Base-by-base conservation (phyloP, 2,329 filamentous ascomycete genomes). In the Scedosporium dehoogii region DNA sequence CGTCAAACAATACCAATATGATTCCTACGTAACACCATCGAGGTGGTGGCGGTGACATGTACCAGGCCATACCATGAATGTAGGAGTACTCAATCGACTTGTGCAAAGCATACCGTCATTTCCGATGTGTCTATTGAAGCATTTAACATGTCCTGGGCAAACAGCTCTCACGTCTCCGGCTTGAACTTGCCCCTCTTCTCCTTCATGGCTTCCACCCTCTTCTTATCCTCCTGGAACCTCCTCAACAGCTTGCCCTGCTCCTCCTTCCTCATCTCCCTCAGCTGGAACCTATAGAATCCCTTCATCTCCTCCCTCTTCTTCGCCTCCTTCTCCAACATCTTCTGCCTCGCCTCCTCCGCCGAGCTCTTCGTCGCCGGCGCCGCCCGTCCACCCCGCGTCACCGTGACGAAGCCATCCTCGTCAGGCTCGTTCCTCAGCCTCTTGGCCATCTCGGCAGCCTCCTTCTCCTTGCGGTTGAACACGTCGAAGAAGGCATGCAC, bases 371-470 rank as follows among this genome's bases (percentile, higher is more conserved):
- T 83, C 1, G 90, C 92, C 1, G 90, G 86, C n/a, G 88, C 89
- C 6, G 81, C 81, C 63, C 88, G 80, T 46, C 90, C 89, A 27
- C 92, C 92, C 62, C 90, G 83, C 1, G 87, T 89, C 25, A 99
- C 94, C 3, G 92, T 97, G 58, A 97, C 83, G 72, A 99, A 99
- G 1, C 94, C 94, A 73, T 99, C 94, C 70, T 91, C 92, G 73
- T 99, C 94, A 0, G 93, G 91, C 69, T 91, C 87, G 67, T 89
- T 88, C 64, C 90, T 85, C 65, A 88, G 78, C 62, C 83, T 78
- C 75, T 84, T 86, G 71, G 76, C 88, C 71, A 79, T 81, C 76
- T 78, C 86, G 66, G 70, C 81, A 68, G 79, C 87, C 74, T 79
- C 87, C 75, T 73, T 85, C 79, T 83, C 89, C 76, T 79, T 90